Evolutionary conservation across 2,329 filamentous ascomycete species (phyloP).

Genomic region (Pezicula radicicola): DNA sequence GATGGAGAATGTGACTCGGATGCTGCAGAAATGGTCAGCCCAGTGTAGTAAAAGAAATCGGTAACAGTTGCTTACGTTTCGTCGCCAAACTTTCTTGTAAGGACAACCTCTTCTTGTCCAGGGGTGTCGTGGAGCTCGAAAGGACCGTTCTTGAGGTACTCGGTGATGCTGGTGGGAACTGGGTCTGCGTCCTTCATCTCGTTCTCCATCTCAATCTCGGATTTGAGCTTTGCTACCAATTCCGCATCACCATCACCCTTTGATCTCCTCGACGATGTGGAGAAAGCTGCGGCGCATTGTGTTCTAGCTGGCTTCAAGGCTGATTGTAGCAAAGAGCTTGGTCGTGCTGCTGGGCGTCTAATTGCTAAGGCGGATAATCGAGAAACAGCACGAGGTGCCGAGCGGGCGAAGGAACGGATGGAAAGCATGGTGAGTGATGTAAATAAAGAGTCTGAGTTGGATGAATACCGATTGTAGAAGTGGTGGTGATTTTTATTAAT

Average conservation of each 20-base stretch:
- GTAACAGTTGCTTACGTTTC: constrained; percentile 66
- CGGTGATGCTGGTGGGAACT: constrained; percentile 74
- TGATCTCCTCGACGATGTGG: constrained; percentile 38
- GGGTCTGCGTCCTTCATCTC: constrained; percentile 71
- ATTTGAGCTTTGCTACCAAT: constrained; percentile 80
- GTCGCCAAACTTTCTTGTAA: constrained; percentile 79
- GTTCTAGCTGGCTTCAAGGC: constrained; percentile 22
- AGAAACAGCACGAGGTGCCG: constrained; percentile 61
- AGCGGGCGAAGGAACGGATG: constrained; percentile 62
- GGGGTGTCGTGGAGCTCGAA: constrained; percentile 81
- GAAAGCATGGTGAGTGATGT: constrained; percentile 56
- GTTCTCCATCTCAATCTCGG: constrained; percentile 80
- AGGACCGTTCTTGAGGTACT: constrained; percentile 81
- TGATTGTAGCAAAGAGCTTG: constrained; percentile 22
- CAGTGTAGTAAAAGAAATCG: constrained; percentile 26
- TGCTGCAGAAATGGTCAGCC: constrained; percentile 41
- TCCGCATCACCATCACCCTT: constrained; percentile 62
- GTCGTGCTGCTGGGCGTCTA: constrained; percentile 42
- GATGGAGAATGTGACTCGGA: constrained; percentile 81
- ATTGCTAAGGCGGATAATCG: constrained; percentile 52
- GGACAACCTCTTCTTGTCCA: constrained; percentile 83
- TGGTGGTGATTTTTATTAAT: neutral
- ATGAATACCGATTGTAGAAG: neutral
- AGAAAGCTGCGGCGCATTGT: constrained; percentile 26
- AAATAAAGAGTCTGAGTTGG: neutral